phyloP scores from a whole-genome alignment of 2,329 filamentous ascomycete genomes.

The Fusarium globosum region DNA sequence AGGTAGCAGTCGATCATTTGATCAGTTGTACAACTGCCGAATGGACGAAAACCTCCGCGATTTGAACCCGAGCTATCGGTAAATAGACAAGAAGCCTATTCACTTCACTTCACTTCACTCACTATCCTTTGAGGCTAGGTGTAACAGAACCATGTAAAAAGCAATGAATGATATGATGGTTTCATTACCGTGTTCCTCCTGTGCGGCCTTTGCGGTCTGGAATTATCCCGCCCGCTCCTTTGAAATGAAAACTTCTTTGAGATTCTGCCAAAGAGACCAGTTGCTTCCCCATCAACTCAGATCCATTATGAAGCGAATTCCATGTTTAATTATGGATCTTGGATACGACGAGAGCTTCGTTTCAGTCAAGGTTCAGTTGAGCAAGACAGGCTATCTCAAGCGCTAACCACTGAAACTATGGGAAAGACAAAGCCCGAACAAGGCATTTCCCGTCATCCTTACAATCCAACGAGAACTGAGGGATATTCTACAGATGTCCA shows the following conservation, averaged over 20 bases:
- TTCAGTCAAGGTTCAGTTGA: conserved; percentile 2
- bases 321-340: conserved; percentile 31
- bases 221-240: not conserved
- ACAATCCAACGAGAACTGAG: not conserved
- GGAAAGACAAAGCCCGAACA: not conserved
- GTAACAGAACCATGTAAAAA: not conserved
- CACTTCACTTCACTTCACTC: not conserved
- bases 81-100: conserved; percentile 16
- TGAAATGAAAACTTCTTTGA: not conserved
- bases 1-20: conserved; percentile 22
- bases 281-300: conserved; percentile 1
- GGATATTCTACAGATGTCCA: not conserved
- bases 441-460: not conserved
- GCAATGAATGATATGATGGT: conserved; percentile 8
- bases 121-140: not conserved
- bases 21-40: conserved; percentile 29
- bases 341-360: conserved; percentile 13
- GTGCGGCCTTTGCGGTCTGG: not conserved
- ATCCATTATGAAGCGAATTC: conserved; percentile 1
- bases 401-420: not conserved
- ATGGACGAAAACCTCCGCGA: conserved; percentile 21
- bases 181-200: conserved; percentile 8
- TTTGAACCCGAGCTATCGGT: conserved; percentile 27
- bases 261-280: not conserved
- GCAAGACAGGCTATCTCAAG: not conserved